Conservation (phyloP, 2,329 filamentous ascomycete species). For the Laburnicola sp. region DNA sequence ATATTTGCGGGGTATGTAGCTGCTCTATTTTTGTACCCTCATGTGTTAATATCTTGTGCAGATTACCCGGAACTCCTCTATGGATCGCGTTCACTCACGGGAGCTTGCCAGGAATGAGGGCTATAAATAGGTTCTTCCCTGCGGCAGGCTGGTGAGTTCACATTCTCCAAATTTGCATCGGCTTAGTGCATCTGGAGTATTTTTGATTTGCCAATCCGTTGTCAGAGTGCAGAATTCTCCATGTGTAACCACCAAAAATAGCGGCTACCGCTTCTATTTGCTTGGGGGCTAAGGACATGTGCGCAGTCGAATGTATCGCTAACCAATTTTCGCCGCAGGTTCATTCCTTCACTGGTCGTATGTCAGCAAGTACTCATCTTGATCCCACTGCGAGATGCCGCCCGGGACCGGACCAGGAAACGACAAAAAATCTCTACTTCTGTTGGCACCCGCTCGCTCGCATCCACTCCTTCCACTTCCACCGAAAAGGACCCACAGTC, state of each 20-base stretch:
- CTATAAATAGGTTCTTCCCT: constrained; percentile 38
- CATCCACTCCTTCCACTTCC: constrained; percentile 25
- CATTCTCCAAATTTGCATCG: neutral
- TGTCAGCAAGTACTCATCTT: constrained; percentile 44
- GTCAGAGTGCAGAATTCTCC: neutral
- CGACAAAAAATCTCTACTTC: constrained; percentile 23
- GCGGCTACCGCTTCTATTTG: neutral
- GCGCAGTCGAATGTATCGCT: constrained; percentile 8
- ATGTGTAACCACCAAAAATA: neutral
- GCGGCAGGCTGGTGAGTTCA: constrained; percentile 42
- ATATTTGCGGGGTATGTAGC: constrained; percentile 41
- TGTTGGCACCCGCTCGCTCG: constrained; percentile 33
- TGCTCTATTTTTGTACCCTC: neutral
- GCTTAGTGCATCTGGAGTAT: neutral
- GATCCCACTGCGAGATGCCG: constrained; percentile 39
- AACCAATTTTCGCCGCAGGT: constrained; percentile 25
- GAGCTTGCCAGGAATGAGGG: constrained; percentile 22
- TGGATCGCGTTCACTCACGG: constrained; percentile 45
- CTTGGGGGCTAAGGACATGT: neutral
- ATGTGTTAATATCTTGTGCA: constrained; percentile 26
- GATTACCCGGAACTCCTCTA: constrained; percentile 42
- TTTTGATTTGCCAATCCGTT: neutral
- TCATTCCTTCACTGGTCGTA: constrained; percentile 41
- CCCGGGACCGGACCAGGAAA: constrained; percentile 22
- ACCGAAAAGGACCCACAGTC: constrained; percentile 29